These are phyloP conservation scores for Floccularia luteovirens DNA, from an alignment of 768 basidiomycete genomes.

Conservation along the genomic window DNA sequence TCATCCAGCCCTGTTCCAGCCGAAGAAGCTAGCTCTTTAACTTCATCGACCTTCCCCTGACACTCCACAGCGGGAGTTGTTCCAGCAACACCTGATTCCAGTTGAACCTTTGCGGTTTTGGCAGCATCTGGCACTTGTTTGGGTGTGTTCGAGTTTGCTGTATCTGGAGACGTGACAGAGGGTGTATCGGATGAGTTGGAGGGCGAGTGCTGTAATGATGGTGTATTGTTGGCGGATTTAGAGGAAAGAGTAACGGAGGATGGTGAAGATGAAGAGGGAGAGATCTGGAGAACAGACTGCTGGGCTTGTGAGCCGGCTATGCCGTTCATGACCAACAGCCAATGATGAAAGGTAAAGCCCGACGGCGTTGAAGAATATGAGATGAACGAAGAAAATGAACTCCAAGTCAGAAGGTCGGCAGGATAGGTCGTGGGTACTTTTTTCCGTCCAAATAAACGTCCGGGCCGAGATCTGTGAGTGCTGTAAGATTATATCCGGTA, in stretches of 20 bases:
- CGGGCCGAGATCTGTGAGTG: background rate
- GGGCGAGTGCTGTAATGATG: slow-evolving; percentile 7
- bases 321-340: slow-evolving; percentile 37
- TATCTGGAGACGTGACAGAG: background rate
- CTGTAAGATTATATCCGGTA: background rate
- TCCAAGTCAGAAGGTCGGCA: slow-evolving; percentile 17
- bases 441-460: no score
- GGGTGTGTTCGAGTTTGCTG: background rate
- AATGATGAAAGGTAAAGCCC: slow-evolving; percentile 9
- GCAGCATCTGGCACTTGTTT: background rate
- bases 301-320: slow-evolving; percentile 22
- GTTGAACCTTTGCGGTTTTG: background rate
- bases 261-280: slow-evolving; percentile 16
- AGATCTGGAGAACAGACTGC: slow-evolving; percentile 20
- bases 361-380: slow-evolving; percentile 13
- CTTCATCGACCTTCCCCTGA: slow-evolving; percentile 8
- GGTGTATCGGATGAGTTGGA: slow-evolving; percentile 1
- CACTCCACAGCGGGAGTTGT: no score
- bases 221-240: slow-evolving; percentile 2
- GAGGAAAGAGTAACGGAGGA: slow-evolving; percentile 20
- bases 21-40: slow-evolving; percentile 7
- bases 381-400: slow-evolving; percentile 24
- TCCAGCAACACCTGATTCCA: no score
- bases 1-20: slow-evolving; percentile 13
- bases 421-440: slow-evolving; percentile 32